Evolutionary conservation across 805 yeast genomes (phyloP), one percentile per base, ranked within the genome.

Genomic region (Kodamaea neixiangensis): DNA sequence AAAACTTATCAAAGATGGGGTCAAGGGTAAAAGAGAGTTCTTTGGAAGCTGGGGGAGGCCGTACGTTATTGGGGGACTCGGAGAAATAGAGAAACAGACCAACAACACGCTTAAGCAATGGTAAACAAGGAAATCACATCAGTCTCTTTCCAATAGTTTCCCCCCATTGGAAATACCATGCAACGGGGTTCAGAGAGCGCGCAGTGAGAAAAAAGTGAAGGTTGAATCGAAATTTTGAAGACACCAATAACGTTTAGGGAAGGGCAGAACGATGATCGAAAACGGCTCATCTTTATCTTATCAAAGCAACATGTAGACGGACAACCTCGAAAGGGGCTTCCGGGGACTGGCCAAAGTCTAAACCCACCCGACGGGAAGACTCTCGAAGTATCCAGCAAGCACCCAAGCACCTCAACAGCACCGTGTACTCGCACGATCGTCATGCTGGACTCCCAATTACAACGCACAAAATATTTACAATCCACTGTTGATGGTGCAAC

Each of bases 261-360:
- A 34, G 19, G 41, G n/a, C 11, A 37, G 41, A 37, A 37, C 41
- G 41, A 37, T 15, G 41, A 37, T 15, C 20, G 41, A 37, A 17
- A 37, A 37, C 41, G 41, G 41, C 41, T 19, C 21, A 14, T 7
- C 41, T 37, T 37, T 37, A 14, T 37, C 41, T 37, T 37, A 37
- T 37, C 41, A 15, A 37, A 37, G 41, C 20, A 14, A 14, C 7
- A 25, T 25, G 31, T 25, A 5, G 31, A 25, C 31, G 31, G 31
- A 25, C 10, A 5, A 13, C 31, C 31, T 25, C 31, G 31, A 25
- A 25, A 25, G 31, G 11, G 11, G 31, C 31, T 9, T 25, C 31
- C 11, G 10, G 13, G n/a, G 7, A 25, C 3, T 25, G 11, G 31
- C 31, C 31, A 5, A 13, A 25, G 31, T 25, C 11, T 25, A 25